Conservation (phyloP, 345 rosid genomes). For the Dipteronia sinensis region DNA sequence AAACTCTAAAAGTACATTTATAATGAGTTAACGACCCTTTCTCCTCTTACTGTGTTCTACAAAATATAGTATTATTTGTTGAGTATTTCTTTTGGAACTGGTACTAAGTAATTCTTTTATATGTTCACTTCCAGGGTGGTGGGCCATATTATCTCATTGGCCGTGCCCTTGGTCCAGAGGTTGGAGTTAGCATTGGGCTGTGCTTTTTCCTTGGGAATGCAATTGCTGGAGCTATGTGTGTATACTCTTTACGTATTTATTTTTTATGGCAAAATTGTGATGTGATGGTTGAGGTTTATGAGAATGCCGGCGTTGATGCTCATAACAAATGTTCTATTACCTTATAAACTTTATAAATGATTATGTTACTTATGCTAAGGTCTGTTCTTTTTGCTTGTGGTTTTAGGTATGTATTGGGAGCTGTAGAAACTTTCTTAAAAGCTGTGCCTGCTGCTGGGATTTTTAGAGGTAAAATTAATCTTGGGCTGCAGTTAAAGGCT, state of each 20-base stretch:
- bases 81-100: slow-evolving; percentile 3
- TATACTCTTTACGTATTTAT: slow-evolving; percentile 9
- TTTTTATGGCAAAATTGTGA: slow-evolving; percentile 12
- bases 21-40: neutral
- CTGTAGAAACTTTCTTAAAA: slow-evolving; percentile 95
- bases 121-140: slow-evolving; percentile 65
- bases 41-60: neutral
- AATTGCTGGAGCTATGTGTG: slow-evolving; percentile 99
- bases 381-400: slow-evolving; percentile 19
- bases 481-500: slow-evolving; percentile 14
- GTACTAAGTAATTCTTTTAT: slow-evolving; percentile 20
- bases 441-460: slow-evolving; percentile 98
- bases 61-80: slow-evolving; percentile 5
- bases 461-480: slow-evolving; percentile 63
- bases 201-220: slow-evolving; percentile 99
- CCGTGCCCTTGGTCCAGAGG: slow-evolving; percentile 99
- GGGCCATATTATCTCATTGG: slow-evolving; percentile 99
- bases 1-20: neutral
- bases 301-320: slow-evolving; percentile 6
- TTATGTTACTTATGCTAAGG: slow-evolving; percentile 2
- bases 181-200: slow-evolving; percentile 98
- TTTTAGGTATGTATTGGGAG: slow-evolving; percentile 94
- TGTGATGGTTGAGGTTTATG: slow-evolving; percentile 13
- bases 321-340: neutral
- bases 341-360: slow-evolving; percentile 11